Evolutionary conservation across 78 protist genomes (phyloP), one percentile per base, ranked within the genome.

Genomic region (Bodo saltans): DNA sequence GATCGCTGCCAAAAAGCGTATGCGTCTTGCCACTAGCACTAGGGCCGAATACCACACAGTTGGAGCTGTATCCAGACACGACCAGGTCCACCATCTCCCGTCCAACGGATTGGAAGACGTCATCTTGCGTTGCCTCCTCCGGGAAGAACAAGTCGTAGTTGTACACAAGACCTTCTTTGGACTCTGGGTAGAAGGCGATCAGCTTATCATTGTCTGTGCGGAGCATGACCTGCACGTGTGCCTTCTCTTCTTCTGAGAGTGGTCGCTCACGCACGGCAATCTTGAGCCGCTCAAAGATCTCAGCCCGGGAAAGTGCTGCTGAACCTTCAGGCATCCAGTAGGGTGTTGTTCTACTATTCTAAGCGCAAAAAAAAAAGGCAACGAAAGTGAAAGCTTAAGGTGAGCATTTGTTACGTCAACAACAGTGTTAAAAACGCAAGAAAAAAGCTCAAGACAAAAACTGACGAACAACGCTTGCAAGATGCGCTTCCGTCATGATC

Each of bases 61-160:
- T 30, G 39, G 81, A 47, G 69, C 81, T 76, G 81, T 76, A 76
- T 26, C 81, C 81, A 38, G 17, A 4, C 53, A 76, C 8, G 34
- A 76, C 35, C 40, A 76, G 81, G n/a, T 76, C 81, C 35, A 76
- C 81, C 67, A 76, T 60, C 35, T 76, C 81, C 81, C 17, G 17
- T 25, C 81, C 81, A 25, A 76, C 81, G 4, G 81, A 42, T 39
- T 76, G 81, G 69, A 39, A 76, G 26, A 76, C 40, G 69, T 76
- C 81, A 3, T 8, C 35, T 67, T 76, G 81, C 3, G 81, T 76
- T 38, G 81, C 25, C 25, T 76, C 81, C 8, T 76, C 81, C 1
- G 81, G 81, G 69, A 76, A 76, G 81, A 76, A 76, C 32, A 42
- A 76, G 81, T 76, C 81, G 34, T 76, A 76, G 69, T 76, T 76